These are phyloP conservation scores for Raffaelea ambrosiae DNA, from an alignment of 2,329 filamentous ascomycete genomes.

Conservation along the genomic window DNA sequence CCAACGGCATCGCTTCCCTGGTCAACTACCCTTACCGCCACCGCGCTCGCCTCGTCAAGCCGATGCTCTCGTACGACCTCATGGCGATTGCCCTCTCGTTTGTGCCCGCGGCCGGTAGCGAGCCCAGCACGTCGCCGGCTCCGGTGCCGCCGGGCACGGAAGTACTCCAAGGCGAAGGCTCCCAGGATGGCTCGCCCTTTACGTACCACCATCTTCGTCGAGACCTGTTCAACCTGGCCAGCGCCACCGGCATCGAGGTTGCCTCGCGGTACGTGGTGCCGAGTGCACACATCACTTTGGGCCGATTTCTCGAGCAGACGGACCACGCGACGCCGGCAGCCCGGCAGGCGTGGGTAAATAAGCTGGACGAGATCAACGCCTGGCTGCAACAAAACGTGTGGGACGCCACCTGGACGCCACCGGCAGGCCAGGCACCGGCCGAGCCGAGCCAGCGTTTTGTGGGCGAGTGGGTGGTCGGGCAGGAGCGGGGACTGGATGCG, in stretches of 20 bases:
- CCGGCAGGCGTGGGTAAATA: constrained; percentile 55
- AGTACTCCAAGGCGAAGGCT: neutral
- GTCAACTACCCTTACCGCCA: constrained; percentile 53
- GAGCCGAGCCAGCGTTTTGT: constrained; percentile 27
- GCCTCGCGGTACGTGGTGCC: constrained; percentile 80
- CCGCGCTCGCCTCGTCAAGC: constrained; percentile 69
- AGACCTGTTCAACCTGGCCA: constrained; percentile 60
- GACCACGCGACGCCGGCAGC: constrained; percentile 54
- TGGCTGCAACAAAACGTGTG: constrained; percentile 67
- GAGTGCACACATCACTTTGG: constrained; percentile 83
- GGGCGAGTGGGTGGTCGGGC: constrained; percentile 80
- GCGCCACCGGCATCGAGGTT: constrained; percentile 56
- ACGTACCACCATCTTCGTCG: constrained; percentile 86
- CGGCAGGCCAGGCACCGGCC: neutral
- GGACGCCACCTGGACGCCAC: constrained; percentile 32
- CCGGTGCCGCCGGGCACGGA: constrained; percentile 24
- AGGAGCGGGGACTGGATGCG: constrained; percentile 72
- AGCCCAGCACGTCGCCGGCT: constrained; percentile 25
- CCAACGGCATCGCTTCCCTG: no score
- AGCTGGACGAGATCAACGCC: constrained; percentile 67
- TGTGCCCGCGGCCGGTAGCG: constrained; percentile 58
- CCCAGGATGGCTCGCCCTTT: constrained; percentile 39
- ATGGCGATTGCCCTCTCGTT: constrained; percentile 83
- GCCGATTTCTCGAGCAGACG: constrained; percentile 61
- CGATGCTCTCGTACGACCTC: constrained; percentile 74